phyloP scores from a whole-genome alignment of 495 filamentous ascomycete species.

The Diplogelasinospora grovesii region DNA sequence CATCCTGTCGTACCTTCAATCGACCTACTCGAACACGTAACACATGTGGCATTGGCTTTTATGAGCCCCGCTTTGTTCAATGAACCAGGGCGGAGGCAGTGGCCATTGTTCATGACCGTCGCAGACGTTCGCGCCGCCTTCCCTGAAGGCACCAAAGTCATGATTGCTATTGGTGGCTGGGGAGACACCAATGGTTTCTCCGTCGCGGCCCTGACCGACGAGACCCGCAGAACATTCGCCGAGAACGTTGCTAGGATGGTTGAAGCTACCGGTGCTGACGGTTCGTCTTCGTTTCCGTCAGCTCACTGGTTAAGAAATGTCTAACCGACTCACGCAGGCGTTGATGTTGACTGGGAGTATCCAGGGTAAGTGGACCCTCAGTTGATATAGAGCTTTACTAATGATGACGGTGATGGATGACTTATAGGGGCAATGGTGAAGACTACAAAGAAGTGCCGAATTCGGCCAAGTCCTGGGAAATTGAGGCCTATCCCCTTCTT shows the following conservation, averaged over 20 bases:
- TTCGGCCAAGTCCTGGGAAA: slow-evolving; percentile 51
- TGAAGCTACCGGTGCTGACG: slow-evolving; percentile 54
- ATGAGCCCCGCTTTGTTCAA: slow-evolving; percentile 58
- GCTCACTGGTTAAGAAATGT: background rate
- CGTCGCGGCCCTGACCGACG: slow-evolving; percentile 46
- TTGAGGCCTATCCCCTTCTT: slow-evolving; percentile 57
- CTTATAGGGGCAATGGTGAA: slow-evolving; percentile 59
- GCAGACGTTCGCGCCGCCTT: slow-evolving; percentile 53
- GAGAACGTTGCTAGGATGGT: slow-evolving; percentile 60
- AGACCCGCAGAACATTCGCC: slow-evolving; percentile 51
- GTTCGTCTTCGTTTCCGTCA: background rate
- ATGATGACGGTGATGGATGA: too few relatives aligned
- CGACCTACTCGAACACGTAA: slow-evolving; percentile 41
- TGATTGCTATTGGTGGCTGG: slow-evolving; percentile 72
- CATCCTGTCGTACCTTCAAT: slow-evolving; percentile 45
- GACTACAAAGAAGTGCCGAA: slow-evolving; percentile 70
- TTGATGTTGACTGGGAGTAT: slow-evolving; percentile 79
- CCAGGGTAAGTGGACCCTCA: slow-evolving; percentile 43
- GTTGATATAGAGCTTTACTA: background rate
- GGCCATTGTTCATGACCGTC: slow-evolving; percentile 56
- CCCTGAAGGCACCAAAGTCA: slow-evolving; percentile 50
- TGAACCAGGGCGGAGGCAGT: slow-evolving; percentile 36
- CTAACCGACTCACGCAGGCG: slow-evolving; percentile 11
- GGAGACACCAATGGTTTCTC: slow-evolving; percentile 61
- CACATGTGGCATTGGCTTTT: slow-evolving; percentile 64